Percentiles rank a stretch among this genome's conserved stretches.
phyloP scores from a whole-genome alignment of 106 monocot species.

The Dendrobium chrysotoxum region DNA sequence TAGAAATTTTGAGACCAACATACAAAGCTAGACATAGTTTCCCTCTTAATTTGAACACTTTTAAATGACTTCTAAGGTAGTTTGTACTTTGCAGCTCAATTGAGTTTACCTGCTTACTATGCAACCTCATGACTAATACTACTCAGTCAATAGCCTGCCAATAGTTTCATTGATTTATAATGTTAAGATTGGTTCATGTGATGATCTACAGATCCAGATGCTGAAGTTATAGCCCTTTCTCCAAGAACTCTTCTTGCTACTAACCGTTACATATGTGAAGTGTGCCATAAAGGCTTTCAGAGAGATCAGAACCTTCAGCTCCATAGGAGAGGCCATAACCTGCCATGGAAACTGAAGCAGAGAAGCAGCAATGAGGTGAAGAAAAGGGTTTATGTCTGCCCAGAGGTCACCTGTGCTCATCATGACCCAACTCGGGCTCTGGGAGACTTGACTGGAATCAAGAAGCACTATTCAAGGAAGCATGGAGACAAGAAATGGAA shows the following conservation, averaged over 20 bases:
- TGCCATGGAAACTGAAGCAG: conserved; percentile 7
- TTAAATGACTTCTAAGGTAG: too few species aligned
- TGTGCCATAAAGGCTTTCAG: conserved; percentile 3
- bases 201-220: not conserved
- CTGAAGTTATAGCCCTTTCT: not conserved
- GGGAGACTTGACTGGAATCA: conserved; percentile 81
- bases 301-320: conserved; percentile 4
- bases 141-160: too few species aligned
- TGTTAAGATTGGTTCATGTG: too few species aligned
- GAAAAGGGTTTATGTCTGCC: not conserved
- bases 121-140: too few species aligned
- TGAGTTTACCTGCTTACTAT: too few species aligned
- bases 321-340: not conserved
- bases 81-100: too few species aligned
- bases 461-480: conserved; percentile 81
- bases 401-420: conserved; percentile 17
- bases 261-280: not conserved
- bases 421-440: conserved; percentile 49
- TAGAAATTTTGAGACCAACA: too few species aligned
- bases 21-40: too few species aligned
- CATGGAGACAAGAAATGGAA: conserved; percentile 93
- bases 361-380: not conserved
- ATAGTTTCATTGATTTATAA: too few species aligned
- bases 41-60: too few species aligned
- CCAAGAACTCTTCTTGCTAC: not conserved